Conservation (phyloP, 768 basidiomycete genomes). For the Podaxis carcinomalis region DNA sequence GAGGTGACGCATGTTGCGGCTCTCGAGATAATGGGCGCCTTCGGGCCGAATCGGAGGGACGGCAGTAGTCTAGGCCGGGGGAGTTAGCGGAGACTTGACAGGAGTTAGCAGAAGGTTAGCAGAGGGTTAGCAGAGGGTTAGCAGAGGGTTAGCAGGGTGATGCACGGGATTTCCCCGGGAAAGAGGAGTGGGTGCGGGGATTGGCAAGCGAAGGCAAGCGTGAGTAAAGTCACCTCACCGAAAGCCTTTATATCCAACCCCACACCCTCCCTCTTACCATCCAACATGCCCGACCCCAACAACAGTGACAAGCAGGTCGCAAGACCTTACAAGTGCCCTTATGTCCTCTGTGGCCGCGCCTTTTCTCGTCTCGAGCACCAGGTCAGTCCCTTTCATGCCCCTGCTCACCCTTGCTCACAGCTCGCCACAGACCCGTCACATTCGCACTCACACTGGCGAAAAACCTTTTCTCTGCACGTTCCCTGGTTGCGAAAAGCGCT, state of each 20-base stretch:
- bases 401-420: constrained; percentile 9
- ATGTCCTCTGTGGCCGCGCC: constrained; percentile 85
- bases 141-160: constrained; percentile 2
- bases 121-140: constrained; percentile 1
- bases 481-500: constrained; percentile 95
- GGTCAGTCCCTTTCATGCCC: constrained; percentile 35
- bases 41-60: constrained; percentile 11
- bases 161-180: constrained; percentile 2
- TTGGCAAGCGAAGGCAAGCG: background rate
- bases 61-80: background rate
- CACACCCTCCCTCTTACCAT: constrained; percentile 1
- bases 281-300: constrained; percentile 15
- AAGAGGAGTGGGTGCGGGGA: background rate
- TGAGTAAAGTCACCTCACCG: background rate
- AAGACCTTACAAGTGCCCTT: constrained; percentile 96
- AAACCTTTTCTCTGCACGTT: constrained; percentile 93
- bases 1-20: background rate
- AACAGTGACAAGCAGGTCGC: constrained; percentile 31
- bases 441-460: constrained; percentile 97
- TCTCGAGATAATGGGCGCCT: background rate
- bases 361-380: constrained; percentile 97
- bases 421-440: constrained; percentile 81
- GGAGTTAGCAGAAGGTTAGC: constrained; percentile 3
- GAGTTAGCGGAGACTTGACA: background rate
- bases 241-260: constrained; percentile 8